These are phyloP conservation scores for Globisporangium parvum DNA, from an alignment of 352 stramenopile species.

Conservation along the genomic window DNA sequence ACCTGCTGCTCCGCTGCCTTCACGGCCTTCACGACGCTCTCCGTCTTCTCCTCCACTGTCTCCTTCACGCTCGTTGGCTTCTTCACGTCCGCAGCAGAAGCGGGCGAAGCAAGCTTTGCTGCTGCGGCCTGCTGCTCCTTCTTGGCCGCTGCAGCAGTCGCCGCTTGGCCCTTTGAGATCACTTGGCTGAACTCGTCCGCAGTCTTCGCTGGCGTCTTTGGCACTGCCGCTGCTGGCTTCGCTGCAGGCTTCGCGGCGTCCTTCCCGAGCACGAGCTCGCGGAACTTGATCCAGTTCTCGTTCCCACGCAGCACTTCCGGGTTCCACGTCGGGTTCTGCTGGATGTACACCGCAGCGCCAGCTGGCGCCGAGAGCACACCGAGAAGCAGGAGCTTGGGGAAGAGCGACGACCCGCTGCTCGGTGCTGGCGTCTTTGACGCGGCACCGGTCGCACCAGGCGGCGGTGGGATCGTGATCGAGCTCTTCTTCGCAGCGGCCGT, in stretches of 20 bases:
- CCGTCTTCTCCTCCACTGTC: constrained; percentile 15
- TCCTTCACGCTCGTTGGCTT: constrained; percentile 1
- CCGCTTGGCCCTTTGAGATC: constrained; percentile 36
- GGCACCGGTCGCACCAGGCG: constrained; percentile 2
- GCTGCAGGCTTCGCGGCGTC: constrained; percentile 7
- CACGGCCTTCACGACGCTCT: constrained; percentile 19
- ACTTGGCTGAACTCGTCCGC: constrained; percentile 42
- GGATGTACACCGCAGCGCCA: constrained; percentile 57
- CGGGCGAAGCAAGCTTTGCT: neutral
- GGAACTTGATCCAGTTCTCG: constrained; percentile 67
- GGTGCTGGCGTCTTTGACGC: constrained; percentile 27
- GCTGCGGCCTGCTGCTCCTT: constrained; percentile 14
- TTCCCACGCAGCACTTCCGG: constrained; percentile 50
- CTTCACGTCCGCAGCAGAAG: constrained; percentile 3
- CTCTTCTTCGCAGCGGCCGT: constrained; percentile 8
- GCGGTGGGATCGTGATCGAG: constrained; percentile 5
- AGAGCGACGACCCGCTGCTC: constrained; percentile 20
- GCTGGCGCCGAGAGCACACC: constrained; percentile 42
- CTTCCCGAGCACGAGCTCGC: constrained; percentile 56
- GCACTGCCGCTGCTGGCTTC: neutral
- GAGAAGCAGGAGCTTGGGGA: constrained; percentile 46
- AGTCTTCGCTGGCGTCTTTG: constrained; percentile 14
- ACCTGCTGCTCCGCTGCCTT: constrained; percentile 17
- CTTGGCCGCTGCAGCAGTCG: constrained; percentile 3
- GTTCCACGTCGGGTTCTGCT: constrained; percentile 79